These are phyloP conservation scores for Phanerochaete carnosa DNA, from an alignment of 768 basidiomycete genomes.

Conservation along the genomic window DNA sequence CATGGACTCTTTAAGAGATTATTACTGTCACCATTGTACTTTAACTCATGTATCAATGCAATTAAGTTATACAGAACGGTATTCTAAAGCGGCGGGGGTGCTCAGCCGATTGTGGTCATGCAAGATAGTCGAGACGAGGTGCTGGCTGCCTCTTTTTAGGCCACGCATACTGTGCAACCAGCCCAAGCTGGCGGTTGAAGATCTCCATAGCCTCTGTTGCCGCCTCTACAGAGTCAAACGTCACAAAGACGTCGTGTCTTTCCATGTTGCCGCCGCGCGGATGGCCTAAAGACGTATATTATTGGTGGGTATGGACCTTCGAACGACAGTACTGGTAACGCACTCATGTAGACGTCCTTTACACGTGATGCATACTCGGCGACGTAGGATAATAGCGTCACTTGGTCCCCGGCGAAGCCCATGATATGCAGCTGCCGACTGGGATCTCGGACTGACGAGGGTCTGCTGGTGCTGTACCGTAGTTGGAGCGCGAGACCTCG, in stretches of 20 bases:
- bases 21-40: no score
- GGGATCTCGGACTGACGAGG: not conserved
- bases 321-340: not conserved
- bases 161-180: not conserved
- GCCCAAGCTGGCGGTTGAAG: not conserved
- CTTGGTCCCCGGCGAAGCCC: not conserved
- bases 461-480: not conserved
- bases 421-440: not conserved
- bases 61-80: no score
- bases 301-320: not conserved
- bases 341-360: not conserved
- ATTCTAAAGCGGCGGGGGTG: no score
- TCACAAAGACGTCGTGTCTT: slow-evolving; percentile 1
- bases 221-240: not conserved
- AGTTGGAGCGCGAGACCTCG: not conserved
- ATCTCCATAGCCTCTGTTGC: not conserved
- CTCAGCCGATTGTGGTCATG: no score
- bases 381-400: not conserved
- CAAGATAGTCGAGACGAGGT: no score
- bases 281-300: not conserved
- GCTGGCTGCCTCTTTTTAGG: no score
- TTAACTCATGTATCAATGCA: no score
- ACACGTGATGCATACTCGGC: not conserved
- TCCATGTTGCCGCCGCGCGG: not conserved
- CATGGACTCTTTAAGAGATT: not conserved